Conservation (phyloP, 169 alveolate genomes). For the Amoebophrya sp. region DNA sequence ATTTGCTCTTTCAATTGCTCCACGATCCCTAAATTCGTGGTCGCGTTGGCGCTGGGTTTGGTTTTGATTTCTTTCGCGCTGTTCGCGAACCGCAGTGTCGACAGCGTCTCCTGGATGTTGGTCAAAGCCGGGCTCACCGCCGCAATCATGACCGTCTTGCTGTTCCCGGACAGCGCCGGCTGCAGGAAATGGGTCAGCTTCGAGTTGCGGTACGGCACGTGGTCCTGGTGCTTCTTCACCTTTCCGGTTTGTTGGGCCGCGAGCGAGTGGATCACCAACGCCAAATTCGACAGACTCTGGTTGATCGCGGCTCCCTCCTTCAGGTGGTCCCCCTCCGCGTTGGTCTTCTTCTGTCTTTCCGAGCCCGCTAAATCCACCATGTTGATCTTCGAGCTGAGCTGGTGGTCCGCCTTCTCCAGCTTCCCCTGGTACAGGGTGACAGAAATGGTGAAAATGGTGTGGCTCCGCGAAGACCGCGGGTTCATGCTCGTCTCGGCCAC, state of each 20-base stretch:
- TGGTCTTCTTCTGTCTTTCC: slow-evolving; percentile 27
- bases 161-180: slow-evolving; percentile 24
- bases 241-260: slow-evolving; percentile 1
- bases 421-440: neutral
- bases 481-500: slow-evolving; percentile 52
- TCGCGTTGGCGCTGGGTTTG: neutral
- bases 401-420: neutral
- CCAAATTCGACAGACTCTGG: slow-evolving; percentile 23
- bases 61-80: neutral
- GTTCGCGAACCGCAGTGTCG: slow-evolving; percentile 25
- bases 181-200: slow-evolving; percentile 25
- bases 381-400: neutral
- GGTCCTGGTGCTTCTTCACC: neutral
- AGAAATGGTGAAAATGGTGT: slow-evolving; percentile 49
- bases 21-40: neutral
- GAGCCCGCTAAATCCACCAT: slow-evolving; percentile 18
- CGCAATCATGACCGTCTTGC: slow-evolving; percentile 31
- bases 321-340: slow-evolving; percentile 20
- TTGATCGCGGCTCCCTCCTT: slow-evolving; percentile 32
- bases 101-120: slow-evolving; percentile 23
- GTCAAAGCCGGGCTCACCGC: slow-evolving; percentile 4
- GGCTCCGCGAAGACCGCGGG: slow-evolving; percentile 51
- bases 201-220: slow-evolving; percentile 31
- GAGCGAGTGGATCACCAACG: slow-evolving; percentile 19
- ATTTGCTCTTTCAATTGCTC: neutral